Conservation (phyloP, 768 basidiomycete species). For the Calocybe gangraenosa region DNA sequence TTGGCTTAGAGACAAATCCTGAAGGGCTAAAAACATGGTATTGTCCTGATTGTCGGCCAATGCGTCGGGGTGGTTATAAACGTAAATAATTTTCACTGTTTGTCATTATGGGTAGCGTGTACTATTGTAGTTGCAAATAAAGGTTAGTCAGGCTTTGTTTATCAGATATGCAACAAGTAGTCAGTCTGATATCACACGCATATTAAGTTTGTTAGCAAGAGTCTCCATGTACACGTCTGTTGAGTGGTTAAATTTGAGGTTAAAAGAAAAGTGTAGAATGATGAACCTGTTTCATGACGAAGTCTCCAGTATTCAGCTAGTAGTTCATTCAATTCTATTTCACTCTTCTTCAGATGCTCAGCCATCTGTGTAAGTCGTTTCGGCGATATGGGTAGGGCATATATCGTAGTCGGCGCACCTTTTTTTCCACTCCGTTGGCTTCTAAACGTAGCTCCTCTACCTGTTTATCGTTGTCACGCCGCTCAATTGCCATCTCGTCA, state of each 20-base stretch:
- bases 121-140: background rate
- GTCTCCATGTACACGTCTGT: slow-evolving; percentile 86
- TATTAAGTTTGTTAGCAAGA: slow-evolving; percentile 73
- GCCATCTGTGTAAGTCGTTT: slow-evolving; percentile 48
- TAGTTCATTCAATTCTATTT: slow-evolving; percentile 76
- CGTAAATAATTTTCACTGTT: slow-evolving; percentile 14
- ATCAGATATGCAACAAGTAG: background rate
- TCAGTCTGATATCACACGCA: slow-evolving; percentile 32
- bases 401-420: slow-evolving; percentile 35
- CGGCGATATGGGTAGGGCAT: background rate
- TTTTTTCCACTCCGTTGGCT: slow-evolving; percentile 61
- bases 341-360: slow-evolving; percentile 70
- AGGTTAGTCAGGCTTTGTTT: too few relatives aligned
- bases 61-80: slow-evolving; percentile 25
- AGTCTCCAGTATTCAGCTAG: slow-evolving; percentile 82
- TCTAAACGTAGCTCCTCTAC: slow-evolving; percentile 73
- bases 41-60: slow-evolving; percentile 58
- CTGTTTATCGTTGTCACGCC: slow-evolving; percentile 74
- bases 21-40: slow-evolving; percentile 58
- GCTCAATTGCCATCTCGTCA: slow-evolving; percentile 70
- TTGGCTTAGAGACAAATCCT: slow-evolving; percentile 54
- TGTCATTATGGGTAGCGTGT: background rate
- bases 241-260: slow-evolving; percentile 1
- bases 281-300: slow-evolving; percentile 67
- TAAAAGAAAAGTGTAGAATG: background rate